phyloP scores from a whole-genome alignment of 768 basidiomycete genomes.

The Termitomyces sp. region DNA sequence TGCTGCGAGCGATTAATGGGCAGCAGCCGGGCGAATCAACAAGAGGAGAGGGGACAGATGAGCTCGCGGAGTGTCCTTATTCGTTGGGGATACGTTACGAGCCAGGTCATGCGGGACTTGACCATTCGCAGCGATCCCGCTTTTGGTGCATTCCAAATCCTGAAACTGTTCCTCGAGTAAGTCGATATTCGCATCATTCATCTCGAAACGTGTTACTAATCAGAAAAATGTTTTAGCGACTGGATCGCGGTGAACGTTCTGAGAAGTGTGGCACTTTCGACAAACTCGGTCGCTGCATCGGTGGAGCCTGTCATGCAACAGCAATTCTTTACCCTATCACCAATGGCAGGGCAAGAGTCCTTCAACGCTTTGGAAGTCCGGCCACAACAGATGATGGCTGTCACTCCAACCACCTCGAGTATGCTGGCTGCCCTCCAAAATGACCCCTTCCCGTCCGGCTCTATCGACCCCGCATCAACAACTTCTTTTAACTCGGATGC shows the following conservation, averaged over 20 bases:
- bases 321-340: slow-evolving; percentile 81
- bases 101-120: slow-evolving; percentile 89
- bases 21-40: slow-evolving; percentile 48
- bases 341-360: slow-evolving; percentile 86
- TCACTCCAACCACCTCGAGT: slow-evolving; percentile 85
- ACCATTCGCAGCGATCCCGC: slow-evolving; percentile 91
- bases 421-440: slow-evolving; percentile 88
- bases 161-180: slow-evolving; percentile 88
- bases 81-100: slow-evolving; percentile 90
- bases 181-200: slow-evolving; percentile 24
- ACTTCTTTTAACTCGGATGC: slow-evolving; percentile 64
- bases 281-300: slow-evolving; percentile 87
- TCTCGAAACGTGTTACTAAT: slow-evolving; percentile 7
- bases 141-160: slow-evolving; percentile 88
- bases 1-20: slow-evolving; percentile 85
- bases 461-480: slow-evolving; percentile 61
- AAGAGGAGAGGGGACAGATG: slow-evolving; percentile 79
- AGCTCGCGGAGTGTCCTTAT: slow-evolving; percentile 86
- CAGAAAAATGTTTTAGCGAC: slow-evolving; percentile 47
- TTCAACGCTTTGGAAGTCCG: slow-evolving; percentile 66
- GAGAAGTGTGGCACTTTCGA: slow-evolving; percentile 82
- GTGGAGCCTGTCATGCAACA: slow-evolving; percentile 92
- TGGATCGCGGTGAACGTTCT: slow-evolving; percentile 91
- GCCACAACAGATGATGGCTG: slow-evolving; percentile 59
- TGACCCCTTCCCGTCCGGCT: slow-evolving; percentile 62